Evolutionary conservation across 129 eudicot genomes (phyloP).

Genomic region (Arctium lappa): DNA sequence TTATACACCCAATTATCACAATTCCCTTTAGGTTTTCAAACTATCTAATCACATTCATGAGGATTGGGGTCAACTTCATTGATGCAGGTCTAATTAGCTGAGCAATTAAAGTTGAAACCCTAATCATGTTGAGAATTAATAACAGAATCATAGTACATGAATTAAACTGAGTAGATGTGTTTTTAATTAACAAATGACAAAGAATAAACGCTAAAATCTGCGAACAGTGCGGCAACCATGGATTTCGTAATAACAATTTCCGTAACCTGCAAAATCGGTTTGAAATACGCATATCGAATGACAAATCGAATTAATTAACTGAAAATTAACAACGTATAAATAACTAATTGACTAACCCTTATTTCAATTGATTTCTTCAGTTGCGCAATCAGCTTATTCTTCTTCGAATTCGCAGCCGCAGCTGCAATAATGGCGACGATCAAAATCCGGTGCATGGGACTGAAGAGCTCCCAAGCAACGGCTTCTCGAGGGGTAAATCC

Average conservation of each 20-base stretch:
- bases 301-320: neutral
- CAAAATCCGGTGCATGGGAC: constrained; percentile 75
- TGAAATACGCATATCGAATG: neutral
- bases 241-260: neutral
- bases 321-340: neutral
- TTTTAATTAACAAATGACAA: neutral
- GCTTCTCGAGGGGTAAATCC: constrained; percentile 41
- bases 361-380: constrained; percentile 55
- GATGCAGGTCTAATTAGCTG: neutral
- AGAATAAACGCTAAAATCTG: neutral
- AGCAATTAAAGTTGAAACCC: neutral
- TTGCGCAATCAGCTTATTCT: constrained; percentile 48
- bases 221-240: neutral
- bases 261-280: neutral
- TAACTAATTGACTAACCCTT: constrained; percentile 51
- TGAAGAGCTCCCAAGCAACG: constrained; percentile 77
- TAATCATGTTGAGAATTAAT: neutral
- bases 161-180: neutral
- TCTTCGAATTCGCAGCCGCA: constrained; percentile 49
- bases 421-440: constrained; percentile 68
- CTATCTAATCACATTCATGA: neutral
- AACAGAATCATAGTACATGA: neutral
- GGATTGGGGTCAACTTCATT: neutral
- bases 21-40: neutral
- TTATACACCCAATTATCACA: neutral